Conservation (phyloP, 305 asterid genomes). For the Plantago coronopus region DNA sequence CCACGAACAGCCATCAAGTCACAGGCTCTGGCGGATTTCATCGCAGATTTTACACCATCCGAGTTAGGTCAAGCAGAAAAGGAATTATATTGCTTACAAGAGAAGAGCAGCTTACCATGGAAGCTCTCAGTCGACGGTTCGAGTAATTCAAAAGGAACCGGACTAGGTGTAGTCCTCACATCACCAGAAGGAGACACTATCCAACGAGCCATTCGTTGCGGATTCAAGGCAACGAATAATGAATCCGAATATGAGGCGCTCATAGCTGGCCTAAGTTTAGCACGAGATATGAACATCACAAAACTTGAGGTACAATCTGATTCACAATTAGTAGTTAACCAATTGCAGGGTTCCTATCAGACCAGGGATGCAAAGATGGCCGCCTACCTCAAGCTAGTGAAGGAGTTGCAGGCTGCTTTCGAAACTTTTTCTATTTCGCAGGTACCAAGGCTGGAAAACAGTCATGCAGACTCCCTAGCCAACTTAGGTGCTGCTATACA, state of each 20-base stretch:
- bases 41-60: neutral
- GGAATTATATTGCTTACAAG: neutral
- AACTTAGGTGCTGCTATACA: neutral
- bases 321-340: neutral
- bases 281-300: neutral
- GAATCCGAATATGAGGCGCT: neutral
- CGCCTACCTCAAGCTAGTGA: neutral
- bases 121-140: neutral
- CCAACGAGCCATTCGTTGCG: neutral
- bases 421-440: neutral
- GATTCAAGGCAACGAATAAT: neutral
- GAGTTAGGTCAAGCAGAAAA: neutral
- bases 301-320: neutral
- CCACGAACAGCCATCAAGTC: neutral
- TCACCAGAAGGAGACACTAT: neutral
- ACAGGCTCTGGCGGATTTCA: neutral
- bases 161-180: neutral
- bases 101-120: neutral
- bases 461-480: no score
- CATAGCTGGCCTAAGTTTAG: neutral
- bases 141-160: neutral
- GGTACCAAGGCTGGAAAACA: neutral
- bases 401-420: neutral
- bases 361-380: neutral
- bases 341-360: neutral